A percentile compares a stretch with the other conserved stretches of the same genome.
Evolutionary conservation across 495 filamentous ascomycete species (phyloP).

Genomic region (Podospora comata): DNA sequence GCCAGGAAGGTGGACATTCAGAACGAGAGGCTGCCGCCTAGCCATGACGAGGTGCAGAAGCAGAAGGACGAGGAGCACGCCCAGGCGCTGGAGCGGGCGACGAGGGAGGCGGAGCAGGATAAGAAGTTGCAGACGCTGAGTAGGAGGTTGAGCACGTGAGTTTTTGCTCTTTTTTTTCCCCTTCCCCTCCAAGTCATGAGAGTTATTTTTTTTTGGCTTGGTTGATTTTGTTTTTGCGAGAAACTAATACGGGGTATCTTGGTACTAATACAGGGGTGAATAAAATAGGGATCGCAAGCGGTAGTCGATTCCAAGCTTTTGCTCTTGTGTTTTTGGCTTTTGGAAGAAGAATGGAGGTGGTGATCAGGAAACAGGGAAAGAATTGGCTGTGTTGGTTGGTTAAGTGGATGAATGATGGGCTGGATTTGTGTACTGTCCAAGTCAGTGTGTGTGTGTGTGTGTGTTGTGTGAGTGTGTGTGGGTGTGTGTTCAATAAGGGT

Average conservation of each 20-base stretch:
- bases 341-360: background rate
- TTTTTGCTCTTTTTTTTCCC: slow-evolving; percentile 15
- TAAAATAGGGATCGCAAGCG: slow-evolving; percentile 5
- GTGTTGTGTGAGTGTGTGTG: background rate
- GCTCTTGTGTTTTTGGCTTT: background rate
- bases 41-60: slow-evolving; percentile 82
- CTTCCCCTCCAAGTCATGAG: background rate
- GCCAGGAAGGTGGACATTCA: slow-evolving; percentile 97
- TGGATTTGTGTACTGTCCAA: background rate
- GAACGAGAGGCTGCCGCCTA: slow-evolving; percentile 90
- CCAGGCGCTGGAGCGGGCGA: slow-evolving; percentile 78
- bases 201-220: background rate
- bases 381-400: background rate
- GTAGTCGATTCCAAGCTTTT: background rate
- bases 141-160: slow-evolving; percentile 94
- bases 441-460: no score
- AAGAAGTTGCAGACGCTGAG: slow-evolving; percentile 78
- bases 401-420: background rate
- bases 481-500: background rate
- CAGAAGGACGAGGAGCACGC: slow-evolving; percentile 74
- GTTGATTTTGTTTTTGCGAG: background rate
- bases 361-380: background rate
- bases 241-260: background rate
- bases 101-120: slow-evolving; percentile 86
- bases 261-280: slow-evolving; percentile 5